Evolutionary conservation across 2,329 filamentous ascomycete genomes (phyloP).

Genomic region (Elsinoe necatrix): DNA sequence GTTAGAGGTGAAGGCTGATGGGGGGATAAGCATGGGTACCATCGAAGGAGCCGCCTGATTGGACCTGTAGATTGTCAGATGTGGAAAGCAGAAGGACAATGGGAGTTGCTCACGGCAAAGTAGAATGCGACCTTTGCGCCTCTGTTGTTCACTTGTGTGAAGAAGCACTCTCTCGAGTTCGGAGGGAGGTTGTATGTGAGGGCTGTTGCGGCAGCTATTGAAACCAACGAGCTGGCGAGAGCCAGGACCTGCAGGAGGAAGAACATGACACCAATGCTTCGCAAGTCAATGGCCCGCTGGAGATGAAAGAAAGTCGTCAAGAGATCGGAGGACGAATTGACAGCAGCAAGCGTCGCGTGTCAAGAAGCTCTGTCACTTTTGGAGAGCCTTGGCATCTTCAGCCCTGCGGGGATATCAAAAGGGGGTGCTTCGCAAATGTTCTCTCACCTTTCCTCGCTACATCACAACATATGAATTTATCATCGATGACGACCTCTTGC

Average conservation of each 20-base stretch:
- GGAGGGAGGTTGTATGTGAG: constrained; percentile 86
- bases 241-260: constrained; percentile 23
- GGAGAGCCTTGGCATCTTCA: constrained; percentile 3
- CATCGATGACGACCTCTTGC: too few species aligned
- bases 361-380: constrained; percentile 5
- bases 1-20: neutral
- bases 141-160: constrained; percentile 64
- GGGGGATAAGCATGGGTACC: constrained; percentile 5
- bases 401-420: neutral
- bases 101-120: constrained; percentile 65
- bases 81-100: neutral
- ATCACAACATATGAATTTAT: neutral
- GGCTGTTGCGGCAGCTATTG: constrained; percentile 73
- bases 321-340: neutral
- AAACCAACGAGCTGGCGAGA: constrained; percentile 55
- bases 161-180: constrained; percentile 96
- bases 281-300: neutral
- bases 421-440: neutral
- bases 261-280: constrained; percentile 21
- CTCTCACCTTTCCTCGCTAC: neutral
- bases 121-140: constrained; percentile 94
- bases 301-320: neutral
- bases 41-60: constrained; percentile 88
- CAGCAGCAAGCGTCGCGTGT: neutral
- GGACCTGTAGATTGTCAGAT: constrained; percentile 53